Percentiles rank a stretch among this genome's conserved stretches.
Conservation (phyloP, 805 yeast genomes). For the Ogataea polymorpha region DNA sequence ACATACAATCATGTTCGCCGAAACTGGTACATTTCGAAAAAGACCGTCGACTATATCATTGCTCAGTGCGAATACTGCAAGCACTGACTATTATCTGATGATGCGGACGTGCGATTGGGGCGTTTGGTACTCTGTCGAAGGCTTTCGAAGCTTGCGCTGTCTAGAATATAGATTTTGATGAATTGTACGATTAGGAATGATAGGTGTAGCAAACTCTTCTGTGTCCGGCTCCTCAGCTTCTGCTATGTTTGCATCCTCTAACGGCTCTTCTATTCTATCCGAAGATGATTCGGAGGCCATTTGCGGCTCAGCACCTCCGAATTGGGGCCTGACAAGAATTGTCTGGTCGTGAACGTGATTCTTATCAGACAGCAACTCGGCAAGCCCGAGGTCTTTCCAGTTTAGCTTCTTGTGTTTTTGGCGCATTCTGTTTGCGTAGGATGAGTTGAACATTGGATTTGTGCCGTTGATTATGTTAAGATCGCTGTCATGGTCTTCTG, state of each 20-base stretch:
- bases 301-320: constrained; percentile 15
- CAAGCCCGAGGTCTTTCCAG: constrained; percentile 31
- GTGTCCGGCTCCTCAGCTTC: constrained; percentile 8
- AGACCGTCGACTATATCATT: constrained; percentile 27
- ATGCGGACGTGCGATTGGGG: constrained; percentile 23
- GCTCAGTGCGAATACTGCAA: constrained; percentile 22
- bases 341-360: constrained; percentile 24
- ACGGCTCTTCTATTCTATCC: neutral
- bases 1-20: constrained; percentile 29
- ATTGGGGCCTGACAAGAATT: constrained; percentile 23
- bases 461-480: constrained; percentile 21
- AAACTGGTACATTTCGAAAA: constrained; percentile 31
- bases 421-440: constrained; percentile 25
- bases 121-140: constrained; percentile 14
- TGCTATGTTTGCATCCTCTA: neutral
- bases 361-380: constrained; percentile 19
- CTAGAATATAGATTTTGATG: constrained; percentile 13
- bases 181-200: constrained; percentile 18
- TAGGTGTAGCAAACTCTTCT: constrained; percentile 19
- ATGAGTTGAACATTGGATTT: constrained; percentile 29
- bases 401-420: constrained; percentile 28
- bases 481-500: constrained; percentile 30
- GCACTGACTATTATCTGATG: constrained; percentile 16
- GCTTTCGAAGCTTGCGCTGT: constrained; percentile 13
- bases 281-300: constrained; percentile 1